phyloP scores from a whole-genome alignment of 352 stramenopile species.

The Globisporangium nagaii region DNA sequence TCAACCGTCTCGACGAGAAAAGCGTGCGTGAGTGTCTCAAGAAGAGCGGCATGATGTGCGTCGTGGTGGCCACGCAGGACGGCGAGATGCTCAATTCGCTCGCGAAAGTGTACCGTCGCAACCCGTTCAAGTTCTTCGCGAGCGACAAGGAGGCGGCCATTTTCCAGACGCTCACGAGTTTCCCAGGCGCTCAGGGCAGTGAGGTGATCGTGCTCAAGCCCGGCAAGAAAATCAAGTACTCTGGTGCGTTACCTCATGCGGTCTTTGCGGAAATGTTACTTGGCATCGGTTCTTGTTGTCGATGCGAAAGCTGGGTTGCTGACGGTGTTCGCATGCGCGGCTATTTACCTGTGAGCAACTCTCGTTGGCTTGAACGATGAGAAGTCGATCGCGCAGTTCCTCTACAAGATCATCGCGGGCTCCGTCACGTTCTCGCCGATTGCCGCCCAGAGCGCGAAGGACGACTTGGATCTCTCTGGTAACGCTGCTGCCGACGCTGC shows the following conservation, averaged over 20 bases:
- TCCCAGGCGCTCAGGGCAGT: constrained; percentile 21
- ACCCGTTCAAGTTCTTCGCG: constrained; percentile 61
- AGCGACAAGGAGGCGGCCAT: constrained; percentile 22
- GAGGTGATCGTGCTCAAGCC: constrained; percentile 55
- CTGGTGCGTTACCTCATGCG: constrained; percentile 24
- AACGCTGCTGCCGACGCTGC: background rate
- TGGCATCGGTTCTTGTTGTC: background rate
- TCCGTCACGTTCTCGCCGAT: constrained; percentile 33
- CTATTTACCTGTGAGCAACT: too few relatives aligned
- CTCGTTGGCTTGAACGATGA: constrained; percentile 25
- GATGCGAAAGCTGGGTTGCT: too few relatives aligned
- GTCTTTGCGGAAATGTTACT: background rate
- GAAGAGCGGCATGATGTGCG: constrained; percentile 69
- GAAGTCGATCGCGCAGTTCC: constrained; percentile 31
- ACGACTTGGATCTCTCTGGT: constrained; percentile 6
- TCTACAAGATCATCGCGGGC: constrained; percentile 66
- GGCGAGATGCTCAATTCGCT: constrained; percentile 42
- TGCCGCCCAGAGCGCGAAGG: constrained; percentile 2
- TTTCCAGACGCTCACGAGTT: constrained; percentile 35
- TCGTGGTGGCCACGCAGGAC: constrained; percentile 38
- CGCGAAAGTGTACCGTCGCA: constrained; percentile 75
- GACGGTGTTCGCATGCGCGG: too few relatives aligned
- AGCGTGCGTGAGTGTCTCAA: constrained; percentile 34
- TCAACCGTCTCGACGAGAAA: constrained; percentile 32
- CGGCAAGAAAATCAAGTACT: constrained; percentile 55